A percentile compares a stretch with the other conserved stretches of the same genome.
phyloP scores from a whole-genome alignment of 192 early-diverging fungal species.

The Mortierella alpina region DNA sequence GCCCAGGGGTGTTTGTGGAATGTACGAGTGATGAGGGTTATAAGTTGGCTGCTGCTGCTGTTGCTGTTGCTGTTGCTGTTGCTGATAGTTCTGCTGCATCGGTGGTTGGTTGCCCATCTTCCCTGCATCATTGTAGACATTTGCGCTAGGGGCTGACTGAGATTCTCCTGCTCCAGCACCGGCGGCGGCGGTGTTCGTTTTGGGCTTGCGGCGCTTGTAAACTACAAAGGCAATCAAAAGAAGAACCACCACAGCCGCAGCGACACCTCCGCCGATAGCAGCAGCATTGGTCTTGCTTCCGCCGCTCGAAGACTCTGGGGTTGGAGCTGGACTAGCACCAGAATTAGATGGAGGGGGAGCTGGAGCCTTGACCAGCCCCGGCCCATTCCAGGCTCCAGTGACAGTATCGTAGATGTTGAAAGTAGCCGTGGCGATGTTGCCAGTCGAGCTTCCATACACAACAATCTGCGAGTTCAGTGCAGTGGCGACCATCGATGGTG shows the following conservation, averaged over 20 bases:
- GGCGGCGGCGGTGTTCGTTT: not conserved
- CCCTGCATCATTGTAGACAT: not conserved
- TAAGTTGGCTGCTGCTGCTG: not conserved
- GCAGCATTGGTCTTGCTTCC: not conserved
- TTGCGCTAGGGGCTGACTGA: not conserved
- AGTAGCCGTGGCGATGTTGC: not conserved
- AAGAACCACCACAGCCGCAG: constrained; percentile 29
- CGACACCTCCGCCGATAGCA: constrained; percentile 37
- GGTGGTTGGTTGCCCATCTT: not conserved
- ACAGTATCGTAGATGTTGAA: constrained; percentile 33
- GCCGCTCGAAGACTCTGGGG: not conserved
- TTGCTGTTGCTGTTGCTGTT: constrained; percentile 19
- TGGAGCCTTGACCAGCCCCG: constrained; percentile 15
- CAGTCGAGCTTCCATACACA: constrained; percentile 6
- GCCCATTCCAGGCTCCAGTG: constrained; percentile 18
- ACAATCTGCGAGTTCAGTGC: constrained; percentile 16
- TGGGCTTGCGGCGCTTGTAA: constrained; percentile 15
- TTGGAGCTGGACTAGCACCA: not conserved
- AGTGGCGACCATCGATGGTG: constrained; percentile 7
- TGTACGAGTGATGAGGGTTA: constrained; percentile 3
- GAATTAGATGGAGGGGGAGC: not conserved
- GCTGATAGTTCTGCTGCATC: constrained; percentile 29
- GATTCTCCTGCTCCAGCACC: not conserved
- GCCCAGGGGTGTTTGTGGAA: not conserved
- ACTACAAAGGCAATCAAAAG: constrained; percentile 30